Percentiles rank a stretch among this genome's conserved stretches.
These are phyloP conservation scores for Lyophyllum atratum DNA, from an alignment of 768 basidiomycete genomes.

Conservation along the genomic window DNA sequence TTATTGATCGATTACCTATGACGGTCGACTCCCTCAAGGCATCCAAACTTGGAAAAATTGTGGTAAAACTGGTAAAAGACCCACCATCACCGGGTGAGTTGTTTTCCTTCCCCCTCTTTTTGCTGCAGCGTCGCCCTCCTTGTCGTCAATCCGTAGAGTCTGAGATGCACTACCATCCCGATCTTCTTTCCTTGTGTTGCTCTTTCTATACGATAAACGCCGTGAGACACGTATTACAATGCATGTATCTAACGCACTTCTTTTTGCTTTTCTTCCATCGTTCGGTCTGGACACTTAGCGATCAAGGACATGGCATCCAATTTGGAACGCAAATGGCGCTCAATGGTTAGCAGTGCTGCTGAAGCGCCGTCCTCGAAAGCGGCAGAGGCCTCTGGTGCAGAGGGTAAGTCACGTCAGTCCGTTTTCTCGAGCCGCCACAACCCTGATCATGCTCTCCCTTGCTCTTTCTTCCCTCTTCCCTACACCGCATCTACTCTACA, in stretches of 20 bases:
- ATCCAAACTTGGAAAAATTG: slow-evolving; percentile 79
- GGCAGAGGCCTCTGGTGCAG: slow-evolving; percentile 46
- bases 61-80: slow-evolving; percentile 76
- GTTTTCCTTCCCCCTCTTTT: slow-evolving; percentile 16
- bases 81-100: slow-evolving; percentile 81
- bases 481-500: not conserved
- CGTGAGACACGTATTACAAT: slow-evolving; percentile 38
- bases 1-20: slow-evolving; percentile 83
- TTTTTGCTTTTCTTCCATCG: slow-evolving; percentile 36
- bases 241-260: slow-evolving; percentile 69
- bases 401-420: slow-evolving; percentile 75
- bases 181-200: not conserved
- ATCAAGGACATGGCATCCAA: slow-evolving; percentile 93
- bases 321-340: slow-evolving; percentile 83
- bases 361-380: slow-evolving; percentile 36
- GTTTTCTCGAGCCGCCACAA: slow-evolving; percentile 27
- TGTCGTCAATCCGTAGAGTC: slow-evolving; percentile 19
- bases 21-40: slow-evolving; percentile 65
- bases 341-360: slow-evolving; percentile 49
- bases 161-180: slow-evolving; percentile 15
- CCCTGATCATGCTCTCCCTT: slow-evolving; percentile 5
- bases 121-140: slow-evolving; percentile 5
- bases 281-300: slow-evolving; percentile 42
- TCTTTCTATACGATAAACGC: slow-evolving; percentile 28
- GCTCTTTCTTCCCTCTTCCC: not conserved